Percentiles rank a stretch among this genome's conserved stretches.
phyloP scores from a whole-genome alignment of 2,329 filamentous ascomycete genomes.

The Emydomyces testavorans region DNA sequence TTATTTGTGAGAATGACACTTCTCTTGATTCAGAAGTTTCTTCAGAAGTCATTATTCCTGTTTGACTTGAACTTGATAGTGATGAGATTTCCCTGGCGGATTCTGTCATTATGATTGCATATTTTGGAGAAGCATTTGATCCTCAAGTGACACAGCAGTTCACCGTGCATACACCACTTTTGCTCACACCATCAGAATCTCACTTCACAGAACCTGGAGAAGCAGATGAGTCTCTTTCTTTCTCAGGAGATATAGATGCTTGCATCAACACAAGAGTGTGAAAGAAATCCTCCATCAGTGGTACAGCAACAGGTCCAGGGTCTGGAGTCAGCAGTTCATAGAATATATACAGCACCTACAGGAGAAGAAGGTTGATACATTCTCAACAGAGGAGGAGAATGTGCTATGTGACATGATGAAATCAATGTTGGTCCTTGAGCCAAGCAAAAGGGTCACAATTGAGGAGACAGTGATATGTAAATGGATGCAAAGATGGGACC shows the following conservation, averaged over 20 bases:
- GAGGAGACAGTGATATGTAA: conserved; percentile 17
- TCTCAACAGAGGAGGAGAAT: conserved; percentile 13
- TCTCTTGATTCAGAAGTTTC: conserved; percentile 17
- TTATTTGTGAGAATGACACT: conserved; percentile 18
- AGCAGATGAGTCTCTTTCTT: conserved; percentile 19
- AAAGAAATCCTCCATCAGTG: conserved; percentile 2
- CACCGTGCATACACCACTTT: conserved; percentile 18
- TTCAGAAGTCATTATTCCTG: conserved; percentile 16
- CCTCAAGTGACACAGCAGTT: conserved; percentile 2
- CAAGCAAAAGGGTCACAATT: conserved; percentile 15
- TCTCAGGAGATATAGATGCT: conserved; percentile 29
- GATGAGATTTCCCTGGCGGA: conserved; percentile 20
- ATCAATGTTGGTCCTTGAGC: conserved; percentile 17
- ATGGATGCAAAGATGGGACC: conserved; percentile 19
- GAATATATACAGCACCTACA: conserved; percentile 10
- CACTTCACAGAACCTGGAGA: not conserved
- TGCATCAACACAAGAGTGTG: conserved; percentile 19
- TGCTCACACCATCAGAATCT: conserved; percentile 9
- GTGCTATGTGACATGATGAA: conserved; percentile 17
- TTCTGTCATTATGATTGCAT: conserved; percentile 20
- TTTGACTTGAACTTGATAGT: conserved; percentile 20
- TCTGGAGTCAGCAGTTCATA: not conserved
- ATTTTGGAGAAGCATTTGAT: conserved; percentile 22
- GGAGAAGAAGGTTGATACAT: conserved; percentile 5
- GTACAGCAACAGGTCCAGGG: not conserved